These are phyloP conservation scores for Podila epicladia DNA, from an alignment of 192 early-diverging fungal species.

Conservation along the genomic window DNA sequence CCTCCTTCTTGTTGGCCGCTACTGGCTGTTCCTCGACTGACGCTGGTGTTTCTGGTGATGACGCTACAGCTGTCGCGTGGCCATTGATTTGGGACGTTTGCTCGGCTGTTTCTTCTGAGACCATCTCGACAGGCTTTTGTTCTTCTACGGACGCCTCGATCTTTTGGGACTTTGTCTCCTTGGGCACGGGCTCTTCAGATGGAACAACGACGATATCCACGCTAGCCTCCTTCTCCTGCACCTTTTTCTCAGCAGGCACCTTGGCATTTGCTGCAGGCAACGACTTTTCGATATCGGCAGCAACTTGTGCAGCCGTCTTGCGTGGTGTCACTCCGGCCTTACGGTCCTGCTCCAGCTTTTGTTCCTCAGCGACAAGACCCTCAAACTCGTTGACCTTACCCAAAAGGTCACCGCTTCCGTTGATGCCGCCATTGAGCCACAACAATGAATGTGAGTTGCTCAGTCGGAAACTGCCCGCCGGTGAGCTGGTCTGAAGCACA, in stretches of 20 bases:
- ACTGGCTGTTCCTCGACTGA: neutral
- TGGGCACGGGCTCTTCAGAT: conserved; percentile 13
- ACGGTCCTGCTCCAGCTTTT: conserved; percentile 20
- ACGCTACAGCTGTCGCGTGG: too few relatives aligned
- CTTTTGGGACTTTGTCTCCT: too few relatives aligned
- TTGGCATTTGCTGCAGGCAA: neutral
- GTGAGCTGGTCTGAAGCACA: conserved; percentile 41
- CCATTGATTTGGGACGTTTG: too few relatives aligned
- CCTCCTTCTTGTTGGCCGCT: neutral
- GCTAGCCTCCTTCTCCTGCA: neutral
- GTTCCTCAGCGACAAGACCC: conserved; percentile 46
- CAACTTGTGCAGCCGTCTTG: conserved; percentile 12
- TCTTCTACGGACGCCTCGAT: too few relatives aligned
- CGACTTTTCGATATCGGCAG: neutral
- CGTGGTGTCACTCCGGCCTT: neutral
- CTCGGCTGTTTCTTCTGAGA: too few relatives aligned
- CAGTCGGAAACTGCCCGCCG: conserved; percentile 44
- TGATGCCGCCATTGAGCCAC: conserved; percentile 49
- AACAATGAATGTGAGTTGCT: conserved; percentile 46
- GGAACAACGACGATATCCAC: conserved; percentile 43
- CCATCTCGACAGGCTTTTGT: too few relatives aligned
- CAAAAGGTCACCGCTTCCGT: conserved; percentile 43
- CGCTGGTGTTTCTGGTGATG: too few relatives aligned
- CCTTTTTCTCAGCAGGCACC: neutral
- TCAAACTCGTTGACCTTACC: conserved; percentile 52